Percentiles rank a stretch among this genome's conserved stretches.
Conservation (phyloP, 176 grass and related monocot species). For the bread wheat (Triticum aestivum) region IWGSC_CS_RefSeq_v2.1 NC_057814.1:578384453-578384952, state of each 20-base stretch:
- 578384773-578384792: not conserved
- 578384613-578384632: no score
- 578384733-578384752: conserved; percentile 40
- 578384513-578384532: not conserved
- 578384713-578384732: not conserved
- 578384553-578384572: not conserved
- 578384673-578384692: conserved; percentile 43
- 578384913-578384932: not conserved
- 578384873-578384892: not conserved
- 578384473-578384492: no score
- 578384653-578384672: conserved; percentile 45
- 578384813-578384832: not conserved
- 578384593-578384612: not conserved
- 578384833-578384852: conserved; percentile 22
- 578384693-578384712: conserved; percentile 40
- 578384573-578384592: not conserved
- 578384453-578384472: no score
- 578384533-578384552: conserved; percentile 1
- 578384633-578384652: no score
- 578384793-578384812: conserved; percentile 32
- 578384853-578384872: not conserved
- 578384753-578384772: conserved; percentile 13
- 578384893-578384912: not conserved
- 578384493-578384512: no score
- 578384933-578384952: conserved; percentile 20